A percentile compares a stretch with the other conserved stretches of the same genome.
Conservation (phyloP, 441 rosid genomes). For the Pelargonium cotyledonis region DNA sequence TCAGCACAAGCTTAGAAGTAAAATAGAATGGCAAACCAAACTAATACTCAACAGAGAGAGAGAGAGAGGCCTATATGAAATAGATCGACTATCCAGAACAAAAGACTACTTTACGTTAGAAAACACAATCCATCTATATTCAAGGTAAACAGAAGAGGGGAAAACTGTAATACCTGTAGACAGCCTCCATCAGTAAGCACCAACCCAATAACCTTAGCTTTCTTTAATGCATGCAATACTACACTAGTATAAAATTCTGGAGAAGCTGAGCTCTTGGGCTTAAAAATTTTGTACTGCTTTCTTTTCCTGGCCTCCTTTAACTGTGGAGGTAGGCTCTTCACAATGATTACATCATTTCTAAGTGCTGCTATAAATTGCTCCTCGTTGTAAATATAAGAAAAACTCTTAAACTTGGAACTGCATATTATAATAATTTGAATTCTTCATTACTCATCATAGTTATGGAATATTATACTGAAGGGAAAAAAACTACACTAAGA, state of each 20-base stretch:
- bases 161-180: constrained; percentile 14
- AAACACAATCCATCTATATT: too few species aligned
- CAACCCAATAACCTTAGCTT: constrained; percentile 14
- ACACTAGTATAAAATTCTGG: constrained; percentile 16
- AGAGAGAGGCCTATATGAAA: too few species aligned
- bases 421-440: not conserved
- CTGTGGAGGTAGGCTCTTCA: constrained; percentile 18
- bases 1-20: too few species aligned
- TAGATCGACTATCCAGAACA: too few species aligned
- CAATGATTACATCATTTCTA: constrained; percentile 15
- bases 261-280: constrained; percentile 16
- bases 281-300: constrained; percentile 10
- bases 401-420: constrained; percentile 19
- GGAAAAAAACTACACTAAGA: not conserved
- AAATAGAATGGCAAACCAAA: too few species aligned
- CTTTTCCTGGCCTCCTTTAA: constrained; percentile 20
- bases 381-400: constrained; percentile 20
- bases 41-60: too few species aligned
- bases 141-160: too few species aligned
- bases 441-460: not conserved
- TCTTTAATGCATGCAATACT: constrained; percentile 14
- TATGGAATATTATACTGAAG: too few species aligned
- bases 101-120: too few species aligned
- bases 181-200: constrained; percentile 23
- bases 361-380: constrained; percentile 20